Evolutionary conservation across 2,329 filamentous ascomycete species (phyloP).

Genomic region (Ophiostoma novo-ulmi): DNA sequence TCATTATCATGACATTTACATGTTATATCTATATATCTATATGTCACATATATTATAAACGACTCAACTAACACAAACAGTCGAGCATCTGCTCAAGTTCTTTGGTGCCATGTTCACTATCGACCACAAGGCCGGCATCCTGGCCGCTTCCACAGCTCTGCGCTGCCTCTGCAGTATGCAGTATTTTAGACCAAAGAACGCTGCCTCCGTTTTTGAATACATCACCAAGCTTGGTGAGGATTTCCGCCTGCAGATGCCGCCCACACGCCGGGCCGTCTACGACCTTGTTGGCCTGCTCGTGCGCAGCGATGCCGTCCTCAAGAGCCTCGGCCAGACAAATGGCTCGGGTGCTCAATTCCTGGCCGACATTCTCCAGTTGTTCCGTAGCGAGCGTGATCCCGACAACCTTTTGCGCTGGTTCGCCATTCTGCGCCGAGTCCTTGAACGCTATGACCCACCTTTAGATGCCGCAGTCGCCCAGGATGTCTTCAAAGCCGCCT

Average conservation of each 20-base stretch:
- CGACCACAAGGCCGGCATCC: slow-evolving; percentile 55
- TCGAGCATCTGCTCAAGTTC: slow-evolving; percentile 41
- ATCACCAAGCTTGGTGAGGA: slow-evolving; percentile 51
- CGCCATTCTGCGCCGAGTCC: slow-evolving; percentile 42
- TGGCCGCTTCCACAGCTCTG: slow-evolving; percentile 51
- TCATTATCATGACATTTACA: too few relatives aligned
- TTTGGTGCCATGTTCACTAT: slow-evolving; percentile 56
- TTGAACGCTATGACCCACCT: slow-evolving; percentile 39
- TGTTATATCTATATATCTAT: not conserved
- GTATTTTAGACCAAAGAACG: slow-evolving; percentile 46
- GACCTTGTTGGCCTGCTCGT: slow-evolving; percentile 45
- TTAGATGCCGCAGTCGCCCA: slow-evolving; percentile 42
- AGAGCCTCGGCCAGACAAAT: slow-evolving; percentile 41
- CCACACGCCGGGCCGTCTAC: slow-evolving; percentile 51
- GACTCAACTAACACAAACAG: slow-evolving; percentile 21
- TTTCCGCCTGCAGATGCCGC: slow-evolving; percentile 49
- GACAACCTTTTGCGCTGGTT: slow-evolving; percentile 56
- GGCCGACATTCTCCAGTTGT: slow-evolving; percentile 46
- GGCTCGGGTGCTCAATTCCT: slow-evolving; percentile 45
- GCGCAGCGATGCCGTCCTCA: slow-evolving; percentile 31
- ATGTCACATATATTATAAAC: not conserved
- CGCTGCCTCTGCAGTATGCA: slow-evolving; percentile 46
- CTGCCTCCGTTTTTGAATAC: slow-evolving; percentile 45
- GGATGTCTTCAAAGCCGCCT: slow-evolving; percentile 51
- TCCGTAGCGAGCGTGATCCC: slow-evolving; percentile 52